These are phyloP conservation scores for Xylaria nigripes DNA, from an alignment of 495 filamentous ascomycete species.

Conservation along the genomic window DNA sequence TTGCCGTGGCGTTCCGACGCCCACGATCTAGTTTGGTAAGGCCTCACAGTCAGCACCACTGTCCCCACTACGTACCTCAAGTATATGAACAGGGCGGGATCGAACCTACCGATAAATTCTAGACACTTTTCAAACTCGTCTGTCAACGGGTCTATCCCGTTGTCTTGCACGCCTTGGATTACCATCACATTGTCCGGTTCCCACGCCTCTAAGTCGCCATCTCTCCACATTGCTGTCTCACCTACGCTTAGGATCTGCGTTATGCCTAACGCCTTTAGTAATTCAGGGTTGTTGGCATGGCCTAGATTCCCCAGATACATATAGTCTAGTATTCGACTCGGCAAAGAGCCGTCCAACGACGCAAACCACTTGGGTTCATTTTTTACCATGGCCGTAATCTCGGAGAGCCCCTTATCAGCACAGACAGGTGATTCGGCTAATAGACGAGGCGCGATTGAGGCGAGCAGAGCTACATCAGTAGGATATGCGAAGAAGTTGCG, in stretches of 20 bases:
- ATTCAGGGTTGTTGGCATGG: conserved; percentile 85
- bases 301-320: conserved; percentile 91
- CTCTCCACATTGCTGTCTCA: conserved; percentile 73
- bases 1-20: conserved; percentile 65
- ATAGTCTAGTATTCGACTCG: conserved; percentile 81
- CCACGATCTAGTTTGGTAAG: conserved; percentile 55
- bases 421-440: conserved; percentile 42
- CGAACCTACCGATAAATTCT: conserved; percentile 75
- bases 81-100: background rate
- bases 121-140: conserved; percentile 82
- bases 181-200: conserved; percentile 65
- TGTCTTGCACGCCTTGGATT: conserved; percentile 84
- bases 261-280: conserved; percentile 74
- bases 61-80: background rate
- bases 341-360: conserved; percentile 81
- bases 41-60: conserved; percentile 5
- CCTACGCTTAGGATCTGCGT: conserved; percentile 87
- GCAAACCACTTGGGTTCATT: conserved; percentile 70
- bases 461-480: conserved; percentile 73
- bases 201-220: conserved; percentile 58
- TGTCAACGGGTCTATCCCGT: conserved; percentile 86
- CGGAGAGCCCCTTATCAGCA: conserved; percentile 28
- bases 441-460: conserved; percentile 64
- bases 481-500: conserved; percentile 96
- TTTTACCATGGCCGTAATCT: conserved; percentile 37